Conservation (phyloP, 768 basidiomycete species). For the Phylloporus rhodoxanthus region DNA sequence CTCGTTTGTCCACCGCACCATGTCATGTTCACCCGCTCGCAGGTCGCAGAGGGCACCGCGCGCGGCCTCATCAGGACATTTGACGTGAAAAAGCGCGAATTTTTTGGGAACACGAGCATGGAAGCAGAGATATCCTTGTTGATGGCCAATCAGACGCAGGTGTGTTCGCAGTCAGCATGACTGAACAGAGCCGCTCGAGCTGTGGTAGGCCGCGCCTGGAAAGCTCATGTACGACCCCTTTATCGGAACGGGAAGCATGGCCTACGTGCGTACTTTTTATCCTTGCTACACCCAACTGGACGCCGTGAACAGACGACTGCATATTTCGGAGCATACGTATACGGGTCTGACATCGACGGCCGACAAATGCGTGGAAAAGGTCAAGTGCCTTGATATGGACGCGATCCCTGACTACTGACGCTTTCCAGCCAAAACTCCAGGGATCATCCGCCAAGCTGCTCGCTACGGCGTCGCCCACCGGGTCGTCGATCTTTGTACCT, state of each 20-base stretch:
- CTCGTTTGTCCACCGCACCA: not conserved
- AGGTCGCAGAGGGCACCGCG: constrained; percentile 61
- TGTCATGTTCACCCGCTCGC: not conserved
- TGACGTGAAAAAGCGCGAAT: constrained; percentile 84
- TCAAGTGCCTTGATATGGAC: constrained; percentile 18
- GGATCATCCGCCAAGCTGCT: constrained; percentile 70
- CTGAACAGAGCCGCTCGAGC: not conserved
- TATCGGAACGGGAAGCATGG: constrained; percentile 88
- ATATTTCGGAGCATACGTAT: constrained; percentile 79
- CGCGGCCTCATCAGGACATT: constrained; percentile 64
- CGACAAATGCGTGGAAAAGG: constrained; percentile 95
- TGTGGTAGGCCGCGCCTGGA: constrained; percentile 69
- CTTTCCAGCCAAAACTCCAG: constrained; percentile 41
- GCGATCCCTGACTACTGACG: not conserved
- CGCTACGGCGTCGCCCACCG: constrained; percentile 75
- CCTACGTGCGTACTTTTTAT: constrained; percentile 48
- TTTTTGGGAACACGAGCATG: constrained; percentile 97
- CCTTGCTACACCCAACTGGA: not conserved
- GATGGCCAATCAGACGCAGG: constrained; percentile 95
- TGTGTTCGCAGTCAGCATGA: constrained; percentile 26
- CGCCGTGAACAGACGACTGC: constrained; percentile 58
- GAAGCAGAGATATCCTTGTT: constrained; percentile 91
- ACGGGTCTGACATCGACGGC: constrained; percentile 96
- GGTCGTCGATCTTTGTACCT: constrained; percentile 82
- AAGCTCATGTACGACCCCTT: constrained; percentile 95